Conservation (phyloP, 768 basidiomycete genomes). For the Lentinula raphanica region DNA sequence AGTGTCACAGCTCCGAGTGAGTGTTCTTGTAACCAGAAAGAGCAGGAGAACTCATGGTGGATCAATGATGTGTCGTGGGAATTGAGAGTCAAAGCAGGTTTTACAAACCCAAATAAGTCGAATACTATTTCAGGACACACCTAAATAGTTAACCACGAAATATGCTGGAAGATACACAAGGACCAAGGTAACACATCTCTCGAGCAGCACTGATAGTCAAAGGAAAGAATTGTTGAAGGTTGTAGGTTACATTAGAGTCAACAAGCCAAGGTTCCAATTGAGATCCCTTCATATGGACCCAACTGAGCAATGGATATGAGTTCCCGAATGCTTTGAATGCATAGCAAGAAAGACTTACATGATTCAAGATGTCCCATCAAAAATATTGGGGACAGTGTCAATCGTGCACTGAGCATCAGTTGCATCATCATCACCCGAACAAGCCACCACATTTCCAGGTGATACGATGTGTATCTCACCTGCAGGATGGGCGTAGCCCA, state of each 20-base stretch:
- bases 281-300: slow-evolving; percentile 50
- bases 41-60: slow-evolving; percentile 17
- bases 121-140: neutral
- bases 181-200: no score
- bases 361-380: slow-evolving; percentile 47
- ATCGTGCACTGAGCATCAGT: slow-evolving; percentile 51
- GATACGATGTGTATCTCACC: slow-evolving; percentile 52
- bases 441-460: slow-evolving; percentile 29
- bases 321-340: neutral
- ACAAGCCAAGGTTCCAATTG: slow-evolving; percentile 43
- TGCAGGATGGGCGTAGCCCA: slow-evolving; percentile 47
- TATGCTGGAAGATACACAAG: no score
- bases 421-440: slow-evolving; percentile 49
- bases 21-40: slow-evolving; percentile 33
- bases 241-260: no score
- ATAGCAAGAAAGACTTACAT: slow-evolving; percentile 36
- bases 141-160: no score
- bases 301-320: slow-evolving; percentile 21
- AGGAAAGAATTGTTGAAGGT: no score
- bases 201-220: no score
- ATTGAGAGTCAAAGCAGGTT: slow-evolving; percentile 6
- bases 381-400: slow-evolving; percentile 47
- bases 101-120: neutral
- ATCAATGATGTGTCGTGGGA: neutral
- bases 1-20: no score